Evolutionary conservation across 495 filamentous ascomycete species (phyloP), one percentile per base, ranked within the genome.

Genomic region (Aspergillus haitiensis): DNA sequence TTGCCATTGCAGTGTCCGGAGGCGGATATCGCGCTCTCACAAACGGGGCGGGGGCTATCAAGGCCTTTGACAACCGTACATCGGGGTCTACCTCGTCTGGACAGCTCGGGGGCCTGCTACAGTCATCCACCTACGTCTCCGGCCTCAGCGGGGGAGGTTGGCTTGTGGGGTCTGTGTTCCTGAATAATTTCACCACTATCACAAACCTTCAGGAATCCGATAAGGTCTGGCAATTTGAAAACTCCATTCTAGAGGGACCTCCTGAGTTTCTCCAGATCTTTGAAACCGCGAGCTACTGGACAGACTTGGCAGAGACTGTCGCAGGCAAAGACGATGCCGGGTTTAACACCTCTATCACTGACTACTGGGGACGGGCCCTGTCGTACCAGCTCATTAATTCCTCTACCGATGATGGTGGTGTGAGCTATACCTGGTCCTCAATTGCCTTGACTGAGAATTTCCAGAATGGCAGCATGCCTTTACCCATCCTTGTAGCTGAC

Each of bases 91-190:
- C 85, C 0, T 70, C 64, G 7, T 49, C 72, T 2, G 91, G 92
- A 0, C 86, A 89, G 40, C 80, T 97, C 15, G 92, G 92, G 37
- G 91, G 91, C 10, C 73, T 96, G 55, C 76, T 97, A 56, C 92
- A 97, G 77, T 77, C 86, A 3, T 72, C 87, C 6, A 96, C 90
- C 0, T 97, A 97, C 67, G 63, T 97, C 13, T 77, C 90, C 12
- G 92, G 90, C 11, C 77, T 96, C n/a, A 92, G 88, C 6, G 92
- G 92, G 21, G 92, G 92, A 45, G 83, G 86, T 10, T 97, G 92
- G 92, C 76, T 96, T n/a, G 82, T 95, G n/a, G 89, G 89, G 9
- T 90, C 86, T 46, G 79, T 97, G n/a, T 92, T 84, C 64, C 75
- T 86, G 63, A 97, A 96, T 76, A 97, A 96, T 72, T 97, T 92